These are phyloP conservation scores for Bipolaris zeicola DNA, from an alignment of 2,329 filamentous ascomycete genomes.

Conservation along the genomic window DNA sequence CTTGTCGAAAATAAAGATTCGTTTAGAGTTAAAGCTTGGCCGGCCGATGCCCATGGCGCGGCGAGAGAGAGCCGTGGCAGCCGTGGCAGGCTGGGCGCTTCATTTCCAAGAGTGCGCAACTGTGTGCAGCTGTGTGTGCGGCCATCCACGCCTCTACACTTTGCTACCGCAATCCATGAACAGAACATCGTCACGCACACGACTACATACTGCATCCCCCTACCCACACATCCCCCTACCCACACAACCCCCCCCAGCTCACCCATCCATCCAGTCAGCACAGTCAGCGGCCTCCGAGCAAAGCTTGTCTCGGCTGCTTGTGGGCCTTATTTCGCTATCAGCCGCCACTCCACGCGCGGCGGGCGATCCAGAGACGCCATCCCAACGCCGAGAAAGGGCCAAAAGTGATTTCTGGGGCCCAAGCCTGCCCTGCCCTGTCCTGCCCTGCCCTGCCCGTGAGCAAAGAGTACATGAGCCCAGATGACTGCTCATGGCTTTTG, in stretches of 20 bases:
- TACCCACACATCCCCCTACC: no score
- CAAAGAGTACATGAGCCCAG: conserved; percentile 27
- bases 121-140: background rate
- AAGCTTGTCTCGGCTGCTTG: conserved; percentile 46
- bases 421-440: conserved; percentile 15
- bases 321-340: conserved; percentile 45
- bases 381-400: conserved; percentile 38
- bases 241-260: no score
- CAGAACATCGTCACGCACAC: no score
- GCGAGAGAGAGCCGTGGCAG: conserved; percentile 12
- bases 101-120: background rate
- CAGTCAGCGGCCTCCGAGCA: conserved; percentile 45
- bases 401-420: conserved; percentile 33
- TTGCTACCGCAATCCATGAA: background rate
- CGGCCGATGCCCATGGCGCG: conserved; percentile 27
- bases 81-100: conserved; percentile 26
- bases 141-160: no score
- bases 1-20: conserved; percentile 44
- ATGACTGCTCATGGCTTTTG: conserved; percentile 28
- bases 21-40: conserved; percentile 45
- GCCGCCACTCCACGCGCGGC: conserved; percentile 46
- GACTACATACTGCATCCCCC: background rate
- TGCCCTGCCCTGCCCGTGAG: background rate
- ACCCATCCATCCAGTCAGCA: no score
- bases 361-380: conserved; percentile 40